Evolutionary conservation across 176 grass and related monocot species (phyloP).

Genomic region (Lolium perenne): DNA sequence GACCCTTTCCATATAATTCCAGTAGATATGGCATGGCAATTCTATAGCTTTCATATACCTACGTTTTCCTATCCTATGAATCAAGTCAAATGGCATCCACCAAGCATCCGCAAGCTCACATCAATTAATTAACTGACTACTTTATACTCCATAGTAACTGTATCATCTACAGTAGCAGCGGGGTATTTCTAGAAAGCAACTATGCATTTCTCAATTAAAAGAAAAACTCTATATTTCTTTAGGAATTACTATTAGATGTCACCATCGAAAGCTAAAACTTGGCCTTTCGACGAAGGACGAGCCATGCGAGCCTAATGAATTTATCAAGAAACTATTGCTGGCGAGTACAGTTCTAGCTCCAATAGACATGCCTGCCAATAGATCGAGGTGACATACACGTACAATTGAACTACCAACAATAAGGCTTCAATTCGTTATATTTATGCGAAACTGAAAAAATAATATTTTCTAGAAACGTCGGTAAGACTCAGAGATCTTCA

Average conservation of each 20-base stretch:
- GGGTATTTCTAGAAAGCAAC: background rate
- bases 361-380: background rate
- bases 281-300: slow-evolving; percentile 36
- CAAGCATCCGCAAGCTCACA: background rate
- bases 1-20: too few relatives aligned
- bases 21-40: too few relatives aligned
- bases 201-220: background rate
- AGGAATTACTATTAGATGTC: background rate
- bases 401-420: background rate
- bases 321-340: background rate
- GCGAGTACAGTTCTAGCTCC: background rate
- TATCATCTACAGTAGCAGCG: background rate
- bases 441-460: background rate
- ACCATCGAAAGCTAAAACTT: background rate
- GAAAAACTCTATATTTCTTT: background rate
- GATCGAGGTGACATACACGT: background rate
- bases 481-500: background rate
- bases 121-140: background rate
- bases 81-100: background rate
- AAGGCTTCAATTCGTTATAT: background rate
- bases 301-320: slow-evolving; percentile 29
- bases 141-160: background rate
- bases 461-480: background rate
- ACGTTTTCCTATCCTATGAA: too few relatives aligned
- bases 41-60: too few relatives aligned